Conservation (phyloP, 1,139 yeast species). For the Saccharomyces hybrid region DNA sequence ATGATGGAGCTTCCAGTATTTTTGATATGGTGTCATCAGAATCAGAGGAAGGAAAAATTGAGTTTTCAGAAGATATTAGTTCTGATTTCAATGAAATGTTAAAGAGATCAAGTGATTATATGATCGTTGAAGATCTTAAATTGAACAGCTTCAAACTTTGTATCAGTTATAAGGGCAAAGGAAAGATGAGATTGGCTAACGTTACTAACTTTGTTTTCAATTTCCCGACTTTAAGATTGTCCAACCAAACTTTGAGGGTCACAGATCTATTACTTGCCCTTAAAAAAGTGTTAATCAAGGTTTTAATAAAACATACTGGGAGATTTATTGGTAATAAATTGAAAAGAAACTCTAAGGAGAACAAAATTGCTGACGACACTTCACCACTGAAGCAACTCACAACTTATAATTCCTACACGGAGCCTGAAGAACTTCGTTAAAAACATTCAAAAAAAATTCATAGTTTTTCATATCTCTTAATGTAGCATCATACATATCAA, state of each 20-base stretch:
- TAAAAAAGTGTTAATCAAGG: slow-evolving; percentile 44
- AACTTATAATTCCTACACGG: slow-evolving; percentile 16
- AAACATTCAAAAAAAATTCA: not conserved
- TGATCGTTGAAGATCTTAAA: slow-evolving; percentile 45
- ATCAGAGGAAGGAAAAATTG: slow-evolving; percentile 1
- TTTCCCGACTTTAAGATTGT: slow-evolving; percentile 46
- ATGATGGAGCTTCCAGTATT: slow-evolving; percentile 9
- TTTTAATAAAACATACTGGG: slow-evolving; percentile 52
- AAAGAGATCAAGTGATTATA: slow-evolving; percentile 47
- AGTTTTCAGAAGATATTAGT: slow-evolving; percentile 1
- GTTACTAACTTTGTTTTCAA: slow-evolving; percentile 50
- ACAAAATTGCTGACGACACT: slow-evolving; percentile 1
- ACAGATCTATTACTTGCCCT: slow-evolving; percentile 47
- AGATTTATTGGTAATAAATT: slow-evolving; percentile 50
- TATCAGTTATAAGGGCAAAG: slow-evolving; percentile 54
- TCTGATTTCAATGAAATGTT: slow-evolving; percentile 50
- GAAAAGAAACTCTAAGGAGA: slow-evolving; percentile 18
- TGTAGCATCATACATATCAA: too few species aligned
- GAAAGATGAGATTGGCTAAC: slow-evolving; percentile 49
- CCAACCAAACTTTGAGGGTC: slow-evolving; percentile 44
- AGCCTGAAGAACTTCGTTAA: slow-evolving; percentile 3
- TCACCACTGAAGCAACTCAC: slow-evolving; percentile 17
- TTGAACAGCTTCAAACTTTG: slow-evolving; percentile 42
- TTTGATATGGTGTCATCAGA: slow-evolving; percentile 3
- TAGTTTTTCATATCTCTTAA: too few species aligned